Evolutionary conservation across 495 filamentous ascomycete genomes (phyloP), one percentile per base, ranked within the genome.

Genomic region (Hyaloscypha finlandica): DNA sequence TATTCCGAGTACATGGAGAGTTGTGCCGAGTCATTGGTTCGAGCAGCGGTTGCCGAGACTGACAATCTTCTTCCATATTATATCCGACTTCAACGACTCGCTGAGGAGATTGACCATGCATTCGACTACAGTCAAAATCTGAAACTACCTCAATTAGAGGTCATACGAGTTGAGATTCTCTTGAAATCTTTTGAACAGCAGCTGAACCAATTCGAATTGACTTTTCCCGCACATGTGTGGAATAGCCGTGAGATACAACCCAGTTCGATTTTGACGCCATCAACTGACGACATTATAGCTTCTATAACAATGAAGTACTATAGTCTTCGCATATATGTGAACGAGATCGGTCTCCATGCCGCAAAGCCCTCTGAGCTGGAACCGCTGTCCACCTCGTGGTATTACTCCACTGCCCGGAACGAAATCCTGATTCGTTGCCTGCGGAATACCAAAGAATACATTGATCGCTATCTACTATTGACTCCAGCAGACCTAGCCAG

Each of bases 311-410:
- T 69, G 51, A 35, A 48, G 2, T 68, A 29, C 37, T 65, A 63
- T 42, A 22, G 54, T 29, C 54, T 69, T 8, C 63, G 66, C 12
- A 63, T 69, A 14, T 70, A 64, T 25, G 48, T 73, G 30, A 61
- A 69, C 60, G 69, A 71, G 60, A 63, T 73, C 35, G 61, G 65
- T 29, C 63, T 65, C 33, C 66, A 69, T 37, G 59, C 63, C 3
- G 33, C 2, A 20, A 19, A 19, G 25, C 61, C 48, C 6, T 33
- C 52, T 11, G 33, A 35, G 22, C 3, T 45, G 6, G 45, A 55
- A 35, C 22, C 58, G 11, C 37, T 52, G 25, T 51, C 59, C n/a
- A 35, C 19, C 20, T 52, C 65, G 4, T 73, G 68, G 68, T 68
- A 66, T 58, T 65, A 48, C n/a, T 61, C 61, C 22, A 29, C 65